Base-by-base conservation (phyloP, 768 basidiomycete genomes). In the Suillus hirtellus region DNA sequence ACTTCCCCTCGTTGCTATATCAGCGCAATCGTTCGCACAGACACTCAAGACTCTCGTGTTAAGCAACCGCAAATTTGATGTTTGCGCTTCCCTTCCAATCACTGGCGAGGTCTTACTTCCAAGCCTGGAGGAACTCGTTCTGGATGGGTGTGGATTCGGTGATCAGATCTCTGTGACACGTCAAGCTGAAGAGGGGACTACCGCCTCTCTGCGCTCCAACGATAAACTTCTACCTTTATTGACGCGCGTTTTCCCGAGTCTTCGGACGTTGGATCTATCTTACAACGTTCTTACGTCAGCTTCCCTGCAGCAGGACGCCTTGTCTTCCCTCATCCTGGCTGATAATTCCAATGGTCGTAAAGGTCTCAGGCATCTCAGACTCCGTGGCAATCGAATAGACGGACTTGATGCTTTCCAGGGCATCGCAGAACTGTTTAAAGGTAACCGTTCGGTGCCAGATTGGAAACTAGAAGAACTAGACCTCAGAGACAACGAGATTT, bases 401-500 rank as follows among this genome's bases (percentile, higher is more conserved):
- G 81, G 82, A 43, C 76, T 94, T 7, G 83, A 86, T 27, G 89
- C 88, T 0, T 84, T 94, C 69, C 77, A 81, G 62, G 80, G 74
- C 6, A 63, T 91, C 14, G 86, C 90, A n/a, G 79, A 82, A 66
- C 73, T 79, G 47, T 92, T 92, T 74, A 88, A 82, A 66, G 86
- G 86, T 10, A 82, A 89, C 66, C 77, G 87, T 60, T 79, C 84
- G 81, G 52, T 88, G 1, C 79, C 84, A 0, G 82, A 78, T 62
- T 94, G 91, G 90, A 88, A 84, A 69, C 78, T 94, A 49, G 92
- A 94, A 69, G 92, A 94, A 70, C 73, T 95, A 35, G 93, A 95
- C 75, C 66, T 95, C 69, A 77, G 93, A 66, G 91, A 95, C 70
- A 94, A 94, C 66, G 89, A 91, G 70, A 85, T 95, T 61, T 81